These are phyloP conservation scores for Tubosaeta sp. DNA, from an alignment of 768 basidiomycete species.

Conservation along the genomic window DNA sequence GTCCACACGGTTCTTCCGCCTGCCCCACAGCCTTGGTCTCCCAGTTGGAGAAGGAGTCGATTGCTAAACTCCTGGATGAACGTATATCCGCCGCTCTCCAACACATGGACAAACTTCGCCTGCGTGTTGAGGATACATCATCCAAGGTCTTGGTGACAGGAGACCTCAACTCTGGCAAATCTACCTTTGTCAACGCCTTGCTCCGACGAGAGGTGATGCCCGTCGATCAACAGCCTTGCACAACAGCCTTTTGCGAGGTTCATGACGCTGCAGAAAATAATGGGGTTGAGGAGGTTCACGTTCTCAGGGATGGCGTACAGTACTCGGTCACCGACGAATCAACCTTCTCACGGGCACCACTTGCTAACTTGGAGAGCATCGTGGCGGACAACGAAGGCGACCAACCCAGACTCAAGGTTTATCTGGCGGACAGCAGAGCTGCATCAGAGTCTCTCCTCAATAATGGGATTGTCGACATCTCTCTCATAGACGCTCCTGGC, in stretches of 20 bases:
- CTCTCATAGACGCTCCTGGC: slow-evolving; percentile 97
- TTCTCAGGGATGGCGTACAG: slow-evolving; percentile 60
- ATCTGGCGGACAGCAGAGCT: slow-evolving; percentile 76
- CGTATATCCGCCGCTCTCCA: slow-evolving; percentile 68
- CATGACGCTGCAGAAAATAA: slow-evolving; percentile 81
- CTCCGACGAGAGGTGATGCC: slow-evolving; percentile 91
- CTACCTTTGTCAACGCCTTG: slow-evolving; percentile 95
- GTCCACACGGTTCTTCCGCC: slow-evolving; percentile 60
- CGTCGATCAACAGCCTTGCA: slow-evolving; percentile 97
- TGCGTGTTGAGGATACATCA: slow-evolving; percentile 85
- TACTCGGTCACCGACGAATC: slow-evolving; percentile 71
- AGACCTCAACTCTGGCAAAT: slow-evolving; percentile 97
- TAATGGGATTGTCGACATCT: slow-evolving; percentile 96
- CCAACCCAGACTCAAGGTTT: slow-evolving; percentile 75
- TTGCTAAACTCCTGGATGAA: slow-evolving; percentile 87
- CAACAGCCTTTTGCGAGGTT: slow-evolving; percentile 95
- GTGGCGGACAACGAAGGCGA: slow-evolving; percentile 58
- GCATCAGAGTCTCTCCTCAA: slow-evolving; percentile 82
- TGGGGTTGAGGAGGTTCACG: slow-evolving; percentile 80
- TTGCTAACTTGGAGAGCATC: slow-evolving; percentile 74
- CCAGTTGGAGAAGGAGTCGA: slow-evolving; percentile 88
- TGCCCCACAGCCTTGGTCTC: slow-evolving; percentile 73
- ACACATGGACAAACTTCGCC: slow-evolving; percentile 81
- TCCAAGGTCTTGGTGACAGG: slow-evolving; percentile 98
- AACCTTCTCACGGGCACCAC: slow-evolving; percentile 66